Conservation (phyloP, 495 filamentous ascomycete species). For the Aspergillus panamensis region DNA sequence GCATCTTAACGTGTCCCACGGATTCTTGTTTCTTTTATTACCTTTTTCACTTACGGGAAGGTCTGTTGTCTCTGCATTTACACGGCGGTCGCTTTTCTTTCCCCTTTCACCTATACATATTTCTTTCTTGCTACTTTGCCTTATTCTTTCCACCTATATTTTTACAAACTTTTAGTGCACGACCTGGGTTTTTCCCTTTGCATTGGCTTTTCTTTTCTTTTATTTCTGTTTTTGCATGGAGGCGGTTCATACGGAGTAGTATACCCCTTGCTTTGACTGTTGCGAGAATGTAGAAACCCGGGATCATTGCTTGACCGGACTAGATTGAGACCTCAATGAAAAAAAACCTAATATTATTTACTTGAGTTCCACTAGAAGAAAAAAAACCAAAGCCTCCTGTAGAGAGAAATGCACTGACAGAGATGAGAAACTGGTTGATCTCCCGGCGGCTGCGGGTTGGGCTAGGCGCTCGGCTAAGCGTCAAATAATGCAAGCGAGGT, state of each 20-base stretch:
- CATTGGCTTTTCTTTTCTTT: neutral
- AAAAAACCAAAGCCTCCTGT: no score
- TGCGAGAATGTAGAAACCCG: slow-evolving; percentile 28
- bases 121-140: slow-evolving; percentile 15
- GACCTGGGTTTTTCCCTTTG: slow-evolving; percentile 20
- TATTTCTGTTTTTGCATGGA: slow-evolving; percentile 32
- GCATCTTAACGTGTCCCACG: slow-evolving; percentile 22
- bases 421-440: slow-evolving; percentile 5
- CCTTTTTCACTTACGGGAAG: slow-evolving; percentile 10
- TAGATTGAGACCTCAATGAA: slow-evolving; percentile 11
- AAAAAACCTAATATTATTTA: slow-evolving; percentile 1
- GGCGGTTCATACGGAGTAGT: slow-evolving; percentile 30
- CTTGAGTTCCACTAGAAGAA: neutral
- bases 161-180: slow-evolving; percentile 17
- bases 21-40: slow-evolving; percentile 10
- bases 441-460: slow-evolving; percentile 14
- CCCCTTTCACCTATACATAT: slow-evolving; percentile 21
- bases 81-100: slow-evolving; percentile 21
- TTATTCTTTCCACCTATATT: slow-evolving; percentile 27
- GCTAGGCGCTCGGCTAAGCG: slow-evolving; percentile 22
- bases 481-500: slow-evolving; percentile 9
- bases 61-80: slow-evolving; percentile 29
- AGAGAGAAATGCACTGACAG: no score
- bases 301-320: slow-evolving; percentile 8
- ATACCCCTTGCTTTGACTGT: slow-evolving; percentile 42